These are phyloP conservation scores for Porodaedalea pini DNA, from an alignment of 1,284 basidiomycete genomes.

Conservation along the genomic window DNA sequence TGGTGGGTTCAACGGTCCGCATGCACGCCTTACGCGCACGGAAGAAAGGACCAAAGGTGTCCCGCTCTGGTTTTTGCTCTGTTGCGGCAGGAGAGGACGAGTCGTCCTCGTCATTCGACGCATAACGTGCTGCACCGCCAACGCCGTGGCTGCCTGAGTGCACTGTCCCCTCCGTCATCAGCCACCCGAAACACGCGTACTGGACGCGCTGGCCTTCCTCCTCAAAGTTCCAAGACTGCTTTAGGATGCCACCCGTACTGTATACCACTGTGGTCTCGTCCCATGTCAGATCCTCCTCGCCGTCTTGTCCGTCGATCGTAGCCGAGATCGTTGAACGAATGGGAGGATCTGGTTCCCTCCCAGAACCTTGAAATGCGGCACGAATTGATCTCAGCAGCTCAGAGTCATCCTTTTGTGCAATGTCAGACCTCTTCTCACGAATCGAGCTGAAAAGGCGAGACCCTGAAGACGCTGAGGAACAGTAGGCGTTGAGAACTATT, in stretches of 20 bases:
- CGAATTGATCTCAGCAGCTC: slow-evolving; percentile 50
- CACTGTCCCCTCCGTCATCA: slow-evolving; percentile 30
- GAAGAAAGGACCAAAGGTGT: slow-evolving; percentile 36
- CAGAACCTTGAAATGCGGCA: slow-evolving; percentile 47
- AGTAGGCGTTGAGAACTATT: slow-evolving; percentile 7
- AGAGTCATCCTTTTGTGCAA: slow-evolving; percentile 30
- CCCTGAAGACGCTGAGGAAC: slow-evolving; percentile 33
- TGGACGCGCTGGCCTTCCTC: slow-evolving; percentile 70
- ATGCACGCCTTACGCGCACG: slow-evolving; percentile 28
- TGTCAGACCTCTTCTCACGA: slow-evolving; percentile 19
- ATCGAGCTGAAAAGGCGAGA: slow-evolving; percentile 27
- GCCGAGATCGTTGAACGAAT: slow-evolving; percentile 35
- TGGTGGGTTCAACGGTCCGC: slow-evolving; percentile 21
- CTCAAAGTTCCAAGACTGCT: slow-evolving; percentile 71
- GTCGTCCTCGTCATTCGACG: slow-evolving; percentile 33
- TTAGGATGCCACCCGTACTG: slow-evolving; percentile 66
- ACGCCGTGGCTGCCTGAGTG: slow-evolving; percentile 4
- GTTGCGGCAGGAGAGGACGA: slow-evolving; percentile 33
- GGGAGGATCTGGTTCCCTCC: slow-evolving; percentile 38
- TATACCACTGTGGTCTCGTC: slow-evolving; percentile 63
- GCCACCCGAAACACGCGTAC: slow-evolving; percentile 72
- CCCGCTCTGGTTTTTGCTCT: slow-evolving; percentile 29
- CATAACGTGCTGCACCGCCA: slow-evolving; percentile 28
- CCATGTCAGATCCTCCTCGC: slow-evolving; percentile 65
- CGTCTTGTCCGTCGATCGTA: slow-evolving; percentile 19